phyloP scores from a whole-genome alignment of 1,284 basidiomycete species.

The Ganoderma sinense region DNA sequence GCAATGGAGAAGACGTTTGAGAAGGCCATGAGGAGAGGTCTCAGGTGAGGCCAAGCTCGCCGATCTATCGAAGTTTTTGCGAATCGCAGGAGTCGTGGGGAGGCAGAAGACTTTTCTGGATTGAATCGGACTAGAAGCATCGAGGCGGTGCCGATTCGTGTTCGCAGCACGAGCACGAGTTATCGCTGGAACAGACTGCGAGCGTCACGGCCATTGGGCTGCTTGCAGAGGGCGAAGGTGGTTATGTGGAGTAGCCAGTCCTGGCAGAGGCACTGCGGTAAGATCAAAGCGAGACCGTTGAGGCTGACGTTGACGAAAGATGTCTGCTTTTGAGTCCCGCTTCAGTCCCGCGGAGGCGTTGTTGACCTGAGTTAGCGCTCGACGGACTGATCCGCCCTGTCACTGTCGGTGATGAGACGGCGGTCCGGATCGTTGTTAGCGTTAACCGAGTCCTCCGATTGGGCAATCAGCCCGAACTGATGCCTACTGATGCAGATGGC shows the following conservation, averaged over 20 bases:
- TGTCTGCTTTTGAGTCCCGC: background rate
- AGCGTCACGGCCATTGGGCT: background rate
- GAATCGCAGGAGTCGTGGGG: background rate
- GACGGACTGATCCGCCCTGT: background rate
- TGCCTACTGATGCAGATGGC: no score
- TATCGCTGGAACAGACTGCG: background rate
- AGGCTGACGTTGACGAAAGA: background rate
- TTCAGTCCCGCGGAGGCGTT: background rate
- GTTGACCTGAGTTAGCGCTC: background rate
- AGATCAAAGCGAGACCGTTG: background rate
- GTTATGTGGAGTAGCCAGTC: background rate
- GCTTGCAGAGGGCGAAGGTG: background rate
- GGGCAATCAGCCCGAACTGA: no score
- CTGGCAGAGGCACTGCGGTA: background rate
- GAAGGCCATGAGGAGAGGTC: background rate
- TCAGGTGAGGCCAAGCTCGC: background rate
- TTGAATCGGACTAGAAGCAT: background rate
- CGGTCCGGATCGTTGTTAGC: constrained; percentile 51
- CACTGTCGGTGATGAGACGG: background rate
- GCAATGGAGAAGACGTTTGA: background rate
- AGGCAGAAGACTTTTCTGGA: no score
- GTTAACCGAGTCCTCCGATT: constrained; percentile 23
- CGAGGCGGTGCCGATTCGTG: background rate
- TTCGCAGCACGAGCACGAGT: background rate
- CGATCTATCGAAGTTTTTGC: background rate